Conservation (phyloP, 805 yeast genomes). For the Pichia deserticola region DNA sequence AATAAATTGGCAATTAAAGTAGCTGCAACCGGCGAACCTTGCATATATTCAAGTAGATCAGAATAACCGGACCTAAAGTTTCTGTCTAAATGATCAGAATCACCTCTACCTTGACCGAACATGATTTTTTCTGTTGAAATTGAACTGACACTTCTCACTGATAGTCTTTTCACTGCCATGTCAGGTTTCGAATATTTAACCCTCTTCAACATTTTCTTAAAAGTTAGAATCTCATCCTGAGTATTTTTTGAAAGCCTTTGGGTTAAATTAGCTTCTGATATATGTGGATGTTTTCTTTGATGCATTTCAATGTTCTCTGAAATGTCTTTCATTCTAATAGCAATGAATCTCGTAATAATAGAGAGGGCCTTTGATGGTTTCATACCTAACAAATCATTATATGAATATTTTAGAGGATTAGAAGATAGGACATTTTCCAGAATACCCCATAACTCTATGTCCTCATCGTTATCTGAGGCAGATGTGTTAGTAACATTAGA, state of each 20-base stretch:
- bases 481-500: neutral
- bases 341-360: neutral
- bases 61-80: constrained; percentile 15
- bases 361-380: constrained; percentile 8
- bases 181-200: constrained; percentile 4
- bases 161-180: neutral
- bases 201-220: constrained; percentile 1
- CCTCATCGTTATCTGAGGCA: neutral
- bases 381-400: constrained; percentile 1
- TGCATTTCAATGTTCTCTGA: neutral
- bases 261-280: neutral
- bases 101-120: neutral
- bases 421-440: neutral
- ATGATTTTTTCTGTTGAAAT: neutral
- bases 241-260: neutral
- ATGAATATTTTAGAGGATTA: neutral
- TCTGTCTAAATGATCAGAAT: constrained; percentile 1
- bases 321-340: constrained; percentile 3
- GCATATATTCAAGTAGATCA: constrained; percentile 60
- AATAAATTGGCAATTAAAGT: constrained; percentile 79
- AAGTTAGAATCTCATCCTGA: constrained; percentile 1
- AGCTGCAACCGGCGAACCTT: constrained; percentile 63
- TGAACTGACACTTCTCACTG: neutral
- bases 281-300: neutral
- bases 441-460: neutral